Conservation (phyloP, 2,329 filamentous ascomycete species). For the Claviceps sorghi region DNA sequence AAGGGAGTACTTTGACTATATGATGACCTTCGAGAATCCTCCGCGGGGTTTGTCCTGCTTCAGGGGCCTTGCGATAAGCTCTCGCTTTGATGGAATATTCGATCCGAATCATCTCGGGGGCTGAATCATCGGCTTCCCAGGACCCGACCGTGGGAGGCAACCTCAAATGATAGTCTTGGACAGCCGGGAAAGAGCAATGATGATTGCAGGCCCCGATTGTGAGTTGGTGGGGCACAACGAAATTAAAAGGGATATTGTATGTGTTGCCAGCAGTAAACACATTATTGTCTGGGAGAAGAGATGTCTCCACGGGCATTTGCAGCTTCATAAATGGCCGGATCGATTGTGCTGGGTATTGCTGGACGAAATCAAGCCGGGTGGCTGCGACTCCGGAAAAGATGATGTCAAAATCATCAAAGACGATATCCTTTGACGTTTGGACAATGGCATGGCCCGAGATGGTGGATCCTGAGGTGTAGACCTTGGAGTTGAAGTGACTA, state of each 20-base stretch:
- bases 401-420: slow-evolving; percentile 38
- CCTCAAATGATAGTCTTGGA: slow-evolving; percentile 37
- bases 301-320: slow-evolving; percentile 35
- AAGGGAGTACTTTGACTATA: slow-evolving; percentile 38
- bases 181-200: slow-evolving; percentile 25
- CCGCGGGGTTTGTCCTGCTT: slow-evolving; percentile 2
- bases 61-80: slow-evolving; percentile 14
- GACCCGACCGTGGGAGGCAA: slow-evolving; percentile 37
- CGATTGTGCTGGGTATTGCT: slow-evolving; percentile 30
- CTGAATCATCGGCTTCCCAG: slow-evolving; percentile 40
- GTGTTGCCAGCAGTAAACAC: slow-evolving; percentile 33
- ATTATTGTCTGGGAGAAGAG: slow-evolving; percentile 30
- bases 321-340: slow-evolving; percentile 41
- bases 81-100: slow-evolving; percentile 39
- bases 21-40: slow-evolving; percentile 27
- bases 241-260: slow-evolving; percentile 42
- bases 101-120: slow-evolving; percentile 39
- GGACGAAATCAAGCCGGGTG: slow-evolving; percentile 37
- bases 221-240: slow-evolving; percentile 43
- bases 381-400: slow-evolving; percentile 35
- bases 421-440: slow-evolving; percentile 27
- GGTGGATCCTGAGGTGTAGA: slow-evolving; percentile 40
- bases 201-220: slow-evolving; percentile 43
- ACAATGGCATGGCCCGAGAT: slow-evolving; percentile 35
- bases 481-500: slow-evolving; percentile 38